Conservation (phyloP, 2,329 filamentous ascomycete genomes). For the Trichoderma atroviride region DNA sequence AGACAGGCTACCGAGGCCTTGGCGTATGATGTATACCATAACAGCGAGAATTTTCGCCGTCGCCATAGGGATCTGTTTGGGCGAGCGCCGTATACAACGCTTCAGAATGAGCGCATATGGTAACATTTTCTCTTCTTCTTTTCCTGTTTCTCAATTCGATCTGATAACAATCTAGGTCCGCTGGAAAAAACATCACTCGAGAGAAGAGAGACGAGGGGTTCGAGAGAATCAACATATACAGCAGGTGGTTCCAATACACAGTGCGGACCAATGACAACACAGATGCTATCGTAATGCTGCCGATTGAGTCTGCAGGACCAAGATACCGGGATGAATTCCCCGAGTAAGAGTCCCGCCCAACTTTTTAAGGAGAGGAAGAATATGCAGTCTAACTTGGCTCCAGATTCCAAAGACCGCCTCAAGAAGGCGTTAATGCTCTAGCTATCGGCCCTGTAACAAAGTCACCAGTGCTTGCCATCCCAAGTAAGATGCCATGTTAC, state of each 20-base stretch:
- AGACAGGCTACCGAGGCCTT: background rate
- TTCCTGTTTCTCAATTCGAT: background rate
- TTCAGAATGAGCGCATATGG: background rate
- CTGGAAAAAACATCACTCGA: background rate
- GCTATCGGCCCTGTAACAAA: background rate
- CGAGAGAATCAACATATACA: background rate
- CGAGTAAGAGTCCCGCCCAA: no score
- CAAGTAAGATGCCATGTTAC: background rate
- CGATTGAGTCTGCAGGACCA: background rate
- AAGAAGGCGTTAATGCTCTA: background rate
- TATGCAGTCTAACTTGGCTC: background rate
- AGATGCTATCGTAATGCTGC: background rate
- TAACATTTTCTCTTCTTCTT: background rate
- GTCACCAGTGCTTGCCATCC: background rate
- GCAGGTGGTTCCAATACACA: background rate
- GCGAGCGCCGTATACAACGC: background rate
- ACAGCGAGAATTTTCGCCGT: background rate
- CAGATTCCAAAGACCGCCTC: background rate
- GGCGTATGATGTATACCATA: slow-evolving; percentile 4
- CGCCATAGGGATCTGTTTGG: background rate
- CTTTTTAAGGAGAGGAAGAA: no score
- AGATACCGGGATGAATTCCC: slow-evolving; percentile 6
- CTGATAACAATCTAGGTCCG: background rate
- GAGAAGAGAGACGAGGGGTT: background rate
- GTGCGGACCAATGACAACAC: background rate